Evolutionary conservation across 2,329 filamentous ascomycete genomes (phyloP).

Genomic region (Monilinia fructicola): DNA sequence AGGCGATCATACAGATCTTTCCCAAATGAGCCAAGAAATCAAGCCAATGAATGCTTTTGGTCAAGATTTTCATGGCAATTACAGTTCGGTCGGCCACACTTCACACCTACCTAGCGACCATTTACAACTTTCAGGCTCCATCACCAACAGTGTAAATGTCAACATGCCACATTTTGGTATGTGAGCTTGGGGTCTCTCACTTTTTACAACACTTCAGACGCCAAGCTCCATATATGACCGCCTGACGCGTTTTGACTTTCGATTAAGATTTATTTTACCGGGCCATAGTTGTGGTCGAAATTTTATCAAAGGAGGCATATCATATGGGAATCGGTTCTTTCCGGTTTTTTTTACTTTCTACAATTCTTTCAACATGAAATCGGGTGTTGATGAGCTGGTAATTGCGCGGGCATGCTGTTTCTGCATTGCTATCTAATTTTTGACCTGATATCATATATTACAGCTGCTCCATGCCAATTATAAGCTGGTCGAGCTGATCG

Average conservation of each 20-base stretch:
- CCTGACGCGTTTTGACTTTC: conserved; percentile 17
- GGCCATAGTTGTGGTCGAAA: conserved; percentile 11
- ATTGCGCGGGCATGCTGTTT: conserved; percentile 13
- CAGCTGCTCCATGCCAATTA: conserved; percentile 55
- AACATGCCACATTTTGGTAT: conserved; percentile 27
- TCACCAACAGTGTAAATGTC: conserved; percentile 14
- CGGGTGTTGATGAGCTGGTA: conserved; percentile 17
- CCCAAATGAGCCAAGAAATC: conserved; percentile 2
- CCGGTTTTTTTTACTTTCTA: conserved; percentile 18
- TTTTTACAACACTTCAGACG: background rate
- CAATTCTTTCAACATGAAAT: conserved; percentile 12
- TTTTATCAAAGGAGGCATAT: conserved; percentile 15
- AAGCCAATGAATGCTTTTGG: conserved; percentile 21
- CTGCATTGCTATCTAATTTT: conserved; percentile 30
- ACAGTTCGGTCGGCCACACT: conserved; percentile 27
- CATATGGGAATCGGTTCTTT: background rate
- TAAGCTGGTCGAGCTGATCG: conserved; percentile 36
- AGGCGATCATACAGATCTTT: conserved; percentile 18
- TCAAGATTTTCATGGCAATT: conserved; percentile 28
- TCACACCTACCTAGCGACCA: conserved; percentile 14
- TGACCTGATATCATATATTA: conserved; percentile 40
- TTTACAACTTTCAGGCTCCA: conserved; percentile 20
- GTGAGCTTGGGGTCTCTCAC: conserved; percentile 22
- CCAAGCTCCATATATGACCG: background rate
- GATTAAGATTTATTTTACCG: conserved; percentile 16